These are phyloP conservation scores for Cordyceps cateniannulata DNA, from an alignment of 2,329 filamentous ascomycete species.

Conservation along the genomic window DNA sequence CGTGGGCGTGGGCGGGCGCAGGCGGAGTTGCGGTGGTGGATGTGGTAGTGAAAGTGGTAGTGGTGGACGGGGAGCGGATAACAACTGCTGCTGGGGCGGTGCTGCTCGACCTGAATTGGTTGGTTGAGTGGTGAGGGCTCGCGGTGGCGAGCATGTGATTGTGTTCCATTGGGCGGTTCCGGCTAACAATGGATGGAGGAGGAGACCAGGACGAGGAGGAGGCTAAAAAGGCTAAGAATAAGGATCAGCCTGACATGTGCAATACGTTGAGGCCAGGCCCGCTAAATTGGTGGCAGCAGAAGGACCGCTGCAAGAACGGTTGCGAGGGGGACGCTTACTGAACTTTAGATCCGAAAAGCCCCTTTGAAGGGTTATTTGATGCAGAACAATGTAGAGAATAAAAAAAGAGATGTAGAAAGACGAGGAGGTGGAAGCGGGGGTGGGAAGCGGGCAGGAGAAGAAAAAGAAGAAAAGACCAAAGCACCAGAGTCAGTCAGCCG, in stretches of 20 bases:
- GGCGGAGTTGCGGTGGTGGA: not conserved
- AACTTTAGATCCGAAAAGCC: not conserved
- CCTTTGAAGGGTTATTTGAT: not conserved
- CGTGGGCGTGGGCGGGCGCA: not conserved
- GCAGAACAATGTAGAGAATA: not conserved
- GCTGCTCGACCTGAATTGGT: not conserved
- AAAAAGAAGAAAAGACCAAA: not conserved
- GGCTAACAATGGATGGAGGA: not conserved
- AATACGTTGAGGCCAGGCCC: conserved; percentile 7
- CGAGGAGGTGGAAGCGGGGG: not conserved
- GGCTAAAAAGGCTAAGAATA: not conserved
- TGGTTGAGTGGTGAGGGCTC: not conserved
- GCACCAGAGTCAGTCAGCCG: not conserved
- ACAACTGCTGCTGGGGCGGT: not conserved
- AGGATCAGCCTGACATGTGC: conserved; percentile 11
- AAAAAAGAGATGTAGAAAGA: not conserved
- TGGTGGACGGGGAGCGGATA: not conserved
- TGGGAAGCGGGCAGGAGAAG: not conserved
- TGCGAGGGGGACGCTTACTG: not conserved
- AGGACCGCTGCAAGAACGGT: not conserved
- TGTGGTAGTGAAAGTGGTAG: conserved; percentile 1
- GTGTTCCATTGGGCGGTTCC: conserved; percentile 9
- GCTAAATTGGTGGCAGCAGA: not conserved
- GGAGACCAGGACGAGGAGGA: not conserved
- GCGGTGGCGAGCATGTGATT: conserved; percentile 21